Evolutionary conservation across 306 rosid genomes (phyloP).

Genomic region (Abrus pulchellus): DNA sequence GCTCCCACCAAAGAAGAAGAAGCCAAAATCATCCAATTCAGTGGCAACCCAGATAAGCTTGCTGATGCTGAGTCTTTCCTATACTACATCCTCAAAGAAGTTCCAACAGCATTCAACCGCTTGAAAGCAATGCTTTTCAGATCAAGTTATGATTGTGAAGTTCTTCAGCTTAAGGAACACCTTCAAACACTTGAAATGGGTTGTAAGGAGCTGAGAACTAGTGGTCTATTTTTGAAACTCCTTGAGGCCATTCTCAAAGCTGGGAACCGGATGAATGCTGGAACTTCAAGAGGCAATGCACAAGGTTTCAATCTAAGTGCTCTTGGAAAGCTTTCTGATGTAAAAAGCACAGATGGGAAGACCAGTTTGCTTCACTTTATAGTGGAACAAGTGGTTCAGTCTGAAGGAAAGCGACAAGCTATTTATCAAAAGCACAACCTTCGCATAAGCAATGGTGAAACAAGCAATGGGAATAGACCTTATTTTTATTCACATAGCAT

Average conservation of each 20-base stretch:
- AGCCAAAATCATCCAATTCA: slow-evolving; percentile 67
- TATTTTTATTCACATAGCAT: slow-evolving; percentile 12
- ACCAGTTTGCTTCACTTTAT: slow-evolving; percentile 80
- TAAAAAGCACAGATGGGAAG: slow-evolving; percentile 83
- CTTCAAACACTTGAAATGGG: slow-evolving; percentile 68
- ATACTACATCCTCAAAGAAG: slow-evolving; percentile 68
- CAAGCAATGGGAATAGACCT: slow-evolving; percentile 33
- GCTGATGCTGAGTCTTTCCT: slow-evolving; percentile 87
- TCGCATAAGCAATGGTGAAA: slow-evolving; percentile 21
- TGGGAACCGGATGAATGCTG: slow-evolving; percentile 88
- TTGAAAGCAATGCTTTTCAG: slow-evolving; percentile 81
- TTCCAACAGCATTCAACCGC: slow-evolving; percentile 76
- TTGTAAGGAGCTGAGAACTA: slow-evolving; percentile 72
- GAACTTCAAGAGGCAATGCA: slow-evolving; percentile 86
- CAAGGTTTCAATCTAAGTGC: slow-evolving; percentile 82
- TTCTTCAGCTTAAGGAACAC: slow-evolving; percentile 67
- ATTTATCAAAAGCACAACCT: slow-evolving; percentile 44
- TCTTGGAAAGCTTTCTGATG: slow-evolving; percentile 76
- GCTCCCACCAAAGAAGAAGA: slow-evolving; percentile 77
- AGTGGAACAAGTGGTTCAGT: slow-evolving; percentile 82
- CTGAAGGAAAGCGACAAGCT: slow-evolving; percentile 66
- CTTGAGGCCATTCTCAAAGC: slow-evolving; percentile 93
- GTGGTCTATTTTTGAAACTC: slow-evolving; percentile 73
- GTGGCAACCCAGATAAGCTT: slow-evolving; percentile 68
- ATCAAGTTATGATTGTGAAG: slow-evolving; percentile 66